Conservation (phyloP, 73 alveolate genomes). For the Durusdinium trenchii region DNA sequence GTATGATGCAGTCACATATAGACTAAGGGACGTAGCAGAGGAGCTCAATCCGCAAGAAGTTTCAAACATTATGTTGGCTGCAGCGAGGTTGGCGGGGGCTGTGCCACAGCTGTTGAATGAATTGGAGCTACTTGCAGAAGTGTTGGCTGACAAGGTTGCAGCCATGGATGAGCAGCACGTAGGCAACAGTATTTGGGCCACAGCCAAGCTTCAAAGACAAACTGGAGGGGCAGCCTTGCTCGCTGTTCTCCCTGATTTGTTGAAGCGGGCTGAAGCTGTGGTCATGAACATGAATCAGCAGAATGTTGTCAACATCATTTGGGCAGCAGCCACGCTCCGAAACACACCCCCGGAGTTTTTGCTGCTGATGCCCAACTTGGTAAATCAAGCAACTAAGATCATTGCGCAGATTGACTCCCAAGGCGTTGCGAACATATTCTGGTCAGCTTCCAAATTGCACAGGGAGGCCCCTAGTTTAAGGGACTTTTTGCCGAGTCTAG, state of each 20-base stretch:
- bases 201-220: background rate
- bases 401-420: background rate
- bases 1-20: background rate
- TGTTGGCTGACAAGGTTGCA: background rate
- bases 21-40: background rate
- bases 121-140: slow-evolving; percentile 11
- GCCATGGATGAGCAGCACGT: background rate
- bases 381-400: background rate
- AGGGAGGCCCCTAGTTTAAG: background rate
- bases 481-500: background rate
- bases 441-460: background rate
- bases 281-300: background rate
- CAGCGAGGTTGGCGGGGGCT: background rate
- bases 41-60: background rate
- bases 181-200: background rate
- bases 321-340: background rate
- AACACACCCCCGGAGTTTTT: background rate
- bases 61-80: background rate
- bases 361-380: background rate
- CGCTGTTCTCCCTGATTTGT: background rate
- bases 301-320: background rate
- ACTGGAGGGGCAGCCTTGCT: background rate
- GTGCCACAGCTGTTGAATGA: background rate
- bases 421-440: background rate
- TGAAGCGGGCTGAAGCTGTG: background rate